Base-by-base conservation (phyloP, 352 stramenopile species). In the Blastocystis sp. region DNA sequence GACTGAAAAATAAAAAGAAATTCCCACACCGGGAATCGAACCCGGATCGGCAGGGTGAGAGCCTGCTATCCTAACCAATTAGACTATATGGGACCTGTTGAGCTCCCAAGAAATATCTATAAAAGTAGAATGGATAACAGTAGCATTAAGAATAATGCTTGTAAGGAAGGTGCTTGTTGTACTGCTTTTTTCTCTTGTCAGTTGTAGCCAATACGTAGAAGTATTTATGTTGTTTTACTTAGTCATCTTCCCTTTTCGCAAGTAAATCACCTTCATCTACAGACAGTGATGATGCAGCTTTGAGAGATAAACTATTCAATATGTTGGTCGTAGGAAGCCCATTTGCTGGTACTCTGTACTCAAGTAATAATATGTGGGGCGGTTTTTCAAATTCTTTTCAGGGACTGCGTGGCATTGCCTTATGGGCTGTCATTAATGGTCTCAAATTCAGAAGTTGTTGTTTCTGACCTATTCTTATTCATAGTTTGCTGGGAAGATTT, bases 31-130 rank as follows among this genome's bases (percentile, higher is more conserved):
- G 73, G 73, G 73, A 85, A 85, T 85, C 73, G 73, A 85, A 85
- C 73, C 73, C 73, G 73, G 73, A 85, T 85, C 73, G 73, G 73
- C 73, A 85, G 73, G 73, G 73, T 85, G 73, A 85, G 73, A 85
- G 73, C 73, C 73, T 85, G 73, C 73, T 85, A 85, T 85, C 73
- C 73, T 85, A 85, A 85, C 73, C 73, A 53, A 85, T 85, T 85
- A 85, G 73, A 85, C 73, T 85, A 85, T 65, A 85, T 85, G 73
- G 73, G 73, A 85, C 26, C 56, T 55, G 47, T 85, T 66, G 1
- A 13, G 20, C 1, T 3, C 1, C 20, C 3, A 2, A 59, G 20
- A 59, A 3, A 13, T n/a, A 13, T n/a, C 50, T 59, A 59, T 59
- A n/a, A n/a, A n/a, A 59, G 50, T n/a, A 13, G 20, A 59, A 1